Conservation (phyloP, 208 protist genomes). For the Herpetomonas tarakana region DNA sequence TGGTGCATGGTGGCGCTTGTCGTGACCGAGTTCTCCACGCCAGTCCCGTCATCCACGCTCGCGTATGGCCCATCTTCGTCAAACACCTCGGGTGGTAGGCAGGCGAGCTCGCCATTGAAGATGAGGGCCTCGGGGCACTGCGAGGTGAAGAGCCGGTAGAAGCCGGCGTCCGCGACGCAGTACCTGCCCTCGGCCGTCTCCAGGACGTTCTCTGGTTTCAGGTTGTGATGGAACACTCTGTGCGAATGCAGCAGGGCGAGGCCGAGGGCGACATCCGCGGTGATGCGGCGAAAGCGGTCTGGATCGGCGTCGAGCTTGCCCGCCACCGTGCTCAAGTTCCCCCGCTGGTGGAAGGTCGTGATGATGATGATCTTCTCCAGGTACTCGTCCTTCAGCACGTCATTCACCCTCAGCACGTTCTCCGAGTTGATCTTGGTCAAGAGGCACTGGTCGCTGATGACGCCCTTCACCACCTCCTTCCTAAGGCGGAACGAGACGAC, state of each 20-base stretch:
- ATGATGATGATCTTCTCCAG: conserved; percentile 78
- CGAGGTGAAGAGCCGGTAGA: conserved; percentile 64
- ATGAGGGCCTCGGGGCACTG: conserved; percentile 76
- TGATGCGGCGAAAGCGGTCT: conserved; percentile 46
- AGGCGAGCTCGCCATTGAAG: conserved; percentile 79
- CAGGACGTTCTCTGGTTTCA: conserved; percentile 82
- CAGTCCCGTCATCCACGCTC: neutral
- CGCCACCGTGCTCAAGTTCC: conserved; percentile 37
- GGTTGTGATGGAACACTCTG: conserved; percentile 77
- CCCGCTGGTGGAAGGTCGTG: conserved; percentile 39
- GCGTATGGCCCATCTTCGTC: conserved; percentile 40
- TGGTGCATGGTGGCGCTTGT: too few species aligned
- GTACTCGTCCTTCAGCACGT: conserved; percentile 74
- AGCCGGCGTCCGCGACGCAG: conserved; percentile 74
- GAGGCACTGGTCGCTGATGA: conserved; percentile 55
- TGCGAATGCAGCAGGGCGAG: conserved; percentile 72
- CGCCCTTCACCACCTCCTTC: conserved; percentile 26
- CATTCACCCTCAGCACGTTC: conserved; percentile 48
- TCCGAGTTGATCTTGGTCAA: conserved; percentile 51
- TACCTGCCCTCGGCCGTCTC: conserved; percentile 37
- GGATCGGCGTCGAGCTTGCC: conserved; percentile 46
- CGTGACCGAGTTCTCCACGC: neutral
- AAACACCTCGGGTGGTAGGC: conserved; percentile 79
- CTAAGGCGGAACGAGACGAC: conserved; percentile 74
- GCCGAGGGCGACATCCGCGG: conserved; percentile 54